Evolutionary conservation across 73 alveolate species (phyloP), one percentile per base, ranked within the genome.

Genomic region (Paramecium primaurelia): DNA sequence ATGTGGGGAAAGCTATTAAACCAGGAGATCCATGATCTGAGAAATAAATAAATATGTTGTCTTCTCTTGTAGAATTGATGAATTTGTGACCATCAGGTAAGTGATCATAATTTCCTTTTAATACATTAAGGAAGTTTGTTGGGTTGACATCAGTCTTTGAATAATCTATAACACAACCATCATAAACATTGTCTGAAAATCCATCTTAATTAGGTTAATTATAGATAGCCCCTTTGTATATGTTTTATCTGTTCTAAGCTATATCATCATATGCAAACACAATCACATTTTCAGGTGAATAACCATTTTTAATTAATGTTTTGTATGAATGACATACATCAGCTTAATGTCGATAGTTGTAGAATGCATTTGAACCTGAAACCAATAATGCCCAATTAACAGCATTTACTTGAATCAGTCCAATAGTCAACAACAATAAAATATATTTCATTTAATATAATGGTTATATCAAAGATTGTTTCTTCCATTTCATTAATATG

Each of bases 241-340:
- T 98, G 77, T 98, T 98, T 89, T 92, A 91, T n/a, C 94, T 44
- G 51, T 38, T 85, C 58, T 73, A 86, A 26, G 99, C 99, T 28
- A 98, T 95, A 95, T 98, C 99, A 86, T 98, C 99, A 93, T 98
- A 96, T 60, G 99, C 97, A 92, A 98, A 93, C 38, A 94, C 94
- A 80, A 98, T 98, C 86, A 98, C 98, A 91, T 97, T 86, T 22
- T 95, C 98, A 49, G 97, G 98, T 9, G 96, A 94, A 20, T 96
- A 94, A 32, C 99, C 99, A 38, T 97, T 94, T 88, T 86, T 91
- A 22, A 93, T 59, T 80, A 98, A 88, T 64, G 97, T 92, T 60
- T 98, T 98, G 91, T 98, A 98, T 58, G 99, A 98, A 87, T 98
- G 99, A 96, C 99, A 98, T 64, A 98, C 96, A 92, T 98, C 99